Evolutionary conservation across 179 eudicot genomes (phyloP), one percentile per base, ranked within the genome.

Genomic region (Sideroxylon spinosum): DNA sequence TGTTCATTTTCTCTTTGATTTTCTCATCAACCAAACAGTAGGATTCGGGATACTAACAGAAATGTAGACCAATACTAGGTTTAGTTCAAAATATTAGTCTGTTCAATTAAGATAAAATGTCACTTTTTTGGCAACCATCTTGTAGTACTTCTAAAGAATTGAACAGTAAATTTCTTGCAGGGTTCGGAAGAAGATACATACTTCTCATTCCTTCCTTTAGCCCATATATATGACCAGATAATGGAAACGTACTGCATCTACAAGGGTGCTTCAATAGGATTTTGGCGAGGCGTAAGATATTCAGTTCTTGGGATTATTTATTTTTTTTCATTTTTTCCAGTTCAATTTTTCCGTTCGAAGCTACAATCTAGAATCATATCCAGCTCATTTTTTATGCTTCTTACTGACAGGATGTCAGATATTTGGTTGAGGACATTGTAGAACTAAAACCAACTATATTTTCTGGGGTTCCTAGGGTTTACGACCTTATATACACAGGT

Each of bases 191-290:
- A 92, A 7, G 98, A 96, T 87, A 70, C 83, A 25, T 94, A 89
- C 90, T 94, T 96, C 80, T 96, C 99, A n/a, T 96, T 85, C 86
- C 99, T 96, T 84, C 98, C 99, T 23, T 75, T 96, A 75, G 99
- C 99, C 7, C 99, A 96, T 79, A 86, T 96, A 76, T 92, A 90
- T 81, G 99, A 92, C 83, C 99, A 92, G 87, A 84, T 96, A 67
- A 79, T 94, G 4, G 97, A 88, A 89, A 89, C 93, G 14, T 92
- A 86, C 74, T 89, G 87, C 80, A 89, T 96, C 79, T 81, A 74
- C 81, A 89, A 81, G 78, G 98, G 99, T 73, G 69, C 92, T 65
- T 90, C 97, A 20, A 91, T 96, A 60, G 99, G 98, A 78, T 96
- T 89, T 81, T 96, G 97, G 97, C 99, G 87, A 79, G 99, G 98